These are phyloP conservation scores for Ophiocordyceps australis DNA, from an alignment of 2,329 filamentous ascomycete genomes.

Conservation along the genomic window DNA sequence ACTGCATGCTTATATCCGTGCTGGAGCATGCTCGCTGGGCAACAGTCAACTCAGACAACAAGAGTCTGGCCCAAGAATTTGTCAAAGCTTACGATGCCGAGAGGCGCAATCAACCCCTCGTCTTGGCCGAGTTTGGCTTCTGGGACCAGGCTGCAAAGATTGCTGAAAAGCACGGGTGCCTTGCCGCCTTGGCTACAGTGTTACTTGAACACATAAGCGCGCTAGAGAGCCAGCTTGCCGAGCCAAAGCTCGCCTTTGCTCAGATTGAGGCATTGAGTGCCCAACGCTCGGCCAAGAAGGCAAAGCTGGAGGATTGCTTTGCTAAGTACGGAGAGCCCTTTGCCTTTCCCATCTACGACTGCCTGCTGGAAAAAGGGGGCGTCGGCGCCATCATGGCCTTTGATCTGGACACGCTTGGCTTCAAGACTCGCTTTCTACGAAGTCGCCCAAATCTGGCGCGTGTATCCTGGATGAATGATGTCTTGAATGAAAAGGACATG, in stretches of 20 bases:
- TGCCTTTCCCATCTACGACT: conserved; percentile 63
- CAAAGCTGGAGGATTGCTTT: conserved; percentile 34
- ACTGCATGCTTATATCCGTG: conserved; percentile 34
- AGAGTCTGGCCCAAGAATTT: conserved; percentile 24
- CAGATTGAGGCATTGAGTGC: conserved; percentile 12
- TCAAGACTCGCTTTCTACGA: conserved; percentile 63
- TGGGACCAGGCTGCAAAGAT: conserved; percentile 40
- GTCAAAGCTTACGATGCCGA: conserved; percentile 28
- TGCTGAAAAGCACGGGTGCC: conserved; percentile 37
- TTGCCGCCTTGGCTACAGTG: conserved; percentile 35
- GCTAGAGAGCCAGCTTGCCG: conserved; percentile 10
- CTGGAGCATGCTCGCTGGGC: conserved; percentile 34
- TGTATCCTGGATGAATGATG: conserved; percentile 89
- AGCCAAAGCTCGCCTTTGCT: conserved; percentile 9
- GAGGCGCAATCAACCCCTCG: conserved; percentile 31
- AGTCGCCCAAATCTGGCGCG: conserved; percentile 54
- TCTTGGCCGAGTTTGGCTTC: conserved; percentile 33
- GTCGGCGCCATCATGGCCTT: conserved; percentile 54
- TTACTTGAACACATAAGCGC: conserved; percentile 32
- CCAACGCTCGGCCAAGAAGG: conserved; percentile 22
- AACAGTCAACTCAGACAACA: conserved; percentile 22
- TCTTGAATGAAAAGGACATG: conserved; percentile 60
- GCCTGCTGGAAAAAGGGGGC: conserved; percentile 50
- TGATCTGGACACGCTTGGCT: conserved; percentile 45
- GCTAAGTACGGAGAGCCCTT: conserved; percentile 46